Conservation (phyloP, 1,284 basidiomycete species). For the Malassezia globosa region DNA sequence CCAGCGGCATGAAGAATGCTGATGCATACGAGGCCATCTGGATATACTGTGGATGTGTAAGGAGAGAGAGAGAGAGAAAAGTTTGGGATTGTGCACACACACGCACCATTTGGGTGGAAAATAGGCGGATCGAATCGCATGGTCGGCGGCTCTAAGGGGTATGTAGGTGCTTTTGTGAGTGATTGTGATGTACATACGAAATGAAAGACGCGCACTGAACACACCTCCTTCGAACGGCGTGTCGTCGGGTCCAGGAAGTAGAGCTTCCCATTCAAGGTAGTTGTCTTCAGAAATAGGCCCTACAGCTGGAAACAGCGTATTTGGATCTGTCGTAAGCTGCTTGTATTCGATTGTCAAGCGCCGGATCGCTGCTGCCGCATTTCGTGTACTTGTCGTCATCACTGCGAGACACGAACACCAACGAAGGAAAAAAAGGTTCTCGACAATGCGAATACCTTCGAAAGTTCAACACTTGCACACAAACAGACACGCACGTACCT, state of each 20-base stretch:
- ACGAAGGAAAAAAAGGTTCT: no score
- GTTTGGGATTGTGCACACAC: neutral
- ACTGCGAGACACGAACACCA: no score
- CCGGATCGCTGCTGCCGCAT: constrained; percentile 34
- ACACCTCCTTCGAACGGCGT: constrained; percentile 98
- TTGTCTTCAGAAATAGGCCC: constrained; percentile 85
- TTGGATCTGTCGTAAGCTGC: constrained; percentile 41
- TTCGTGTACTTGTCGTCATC: constrained; percentile 13
- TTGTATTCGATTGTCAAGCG: constrained; percentile 47
- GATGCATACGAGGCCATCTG: constrained; percentile 92
- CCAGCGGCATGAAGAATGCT: constrained; percentile 95
- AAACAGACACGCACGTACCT: no score
- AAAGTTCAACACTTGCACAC: no score
- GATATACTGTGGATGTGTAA: constrained; percentile 66
- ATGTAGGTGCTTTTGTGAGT: constrained; percentile 28
- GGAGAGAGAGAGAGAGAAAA: no score
- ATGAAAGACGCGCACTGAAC: constrained; percentile 74
- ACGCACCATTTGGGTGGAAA: constrained; percentile 90
- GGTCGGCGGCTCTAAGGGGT: constrained; percentile 46
- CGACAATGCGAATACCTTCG: no score
- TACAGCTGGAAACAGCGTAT: constrained; percentile 47
- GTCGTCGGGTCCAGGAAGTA: constrained; percentile 90
- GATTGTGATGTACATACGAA: constrained; percentile 59
- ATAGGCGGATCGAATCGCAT: constrained; percentile 96
- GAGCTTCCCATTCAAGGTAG: constrained; percentile 95